Base-by-base conservation (phyloP, 2,329 filamentous ascomycete genomes). In the Botrytis sinoallii region DNA sequence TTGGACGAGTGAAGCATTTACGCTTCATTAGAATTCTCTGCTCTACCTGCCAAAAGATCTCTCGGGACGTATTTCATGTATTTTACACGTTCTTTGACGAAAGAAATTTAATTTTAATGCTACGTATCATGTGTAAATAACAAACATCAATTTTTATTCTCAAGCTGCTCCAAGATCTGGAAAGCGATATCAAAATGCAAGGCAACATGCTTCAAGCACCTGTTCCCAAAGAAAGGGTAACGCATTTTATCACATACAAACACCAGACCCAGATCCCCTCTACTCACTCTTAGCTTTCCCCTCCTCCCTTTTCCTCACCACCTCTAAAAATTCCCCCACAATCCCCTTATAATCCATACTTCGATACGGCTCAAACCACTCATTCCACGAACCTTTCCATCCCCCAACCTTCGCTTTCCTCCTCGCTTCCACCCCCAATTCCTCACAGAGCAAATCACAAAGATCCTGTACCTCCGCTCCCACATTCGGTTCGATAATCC, bases 311-410 rank as follows among this genome's bases (percentile, higher is more conserved):
- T 66, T 71, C 20, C 48, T 38, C 46, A 59, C 22, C 59, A 71
- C 59, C 60, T 64, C 67, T 12, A 73, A 46, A 52, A 74, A 75
- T 20, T 75, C 72, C 16, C 29, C 40, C 32, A 75, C 72, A n/a
- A 75, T 32, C 8, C 74, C 72, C 32, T 44, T 74, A 64, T 75
- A 75, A 68, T 75, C 72, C 38, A 44, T 18, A 46, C 72, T 69
- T 40, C 59, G 57, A 68, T 75, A 75, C 42, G 74, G 74, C 18
- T 55, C 59, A 22, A 75, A 75, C 74, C 74, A 75, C 55, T 75
- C 74, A 44, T 63, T 75, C 61, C 35, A 61, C 46, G 60, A 74
- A 22, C 42, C 40, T 32, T 63, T 73, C 64, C 52, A 70, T 0
- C 74, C 74, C 6, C 69, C 55, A 32, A 6, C 6, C 55, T n/a